These are phyloP conservation scores for Apiospora koreana DNA, from an alignment of 2,329 filamentous ascomycete genomes.

Conservation along the genomic window DNA sequence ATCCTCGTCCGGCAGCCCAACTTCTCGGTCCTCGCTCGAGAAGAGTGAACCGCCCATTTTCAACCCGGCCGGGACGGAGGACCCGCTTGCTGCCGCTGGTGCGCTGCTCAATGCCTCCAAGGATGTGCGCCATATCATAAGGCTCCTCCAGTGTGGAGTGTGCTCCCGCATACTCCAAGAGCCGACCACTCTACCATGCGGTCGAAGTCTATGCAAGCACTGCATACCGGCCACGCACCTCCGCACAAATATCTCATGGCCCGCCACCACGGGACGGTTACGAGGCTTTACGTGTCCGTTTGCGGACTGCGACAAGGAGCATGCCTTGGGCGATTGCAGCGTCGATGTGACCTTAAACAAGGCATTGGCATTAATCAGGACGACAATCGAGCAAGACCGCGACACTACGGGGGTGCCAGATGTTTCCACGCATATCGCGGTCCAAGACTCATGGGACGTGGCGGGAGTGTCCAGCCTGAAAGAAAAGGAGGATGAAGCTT, in stretches of 20 bases:
- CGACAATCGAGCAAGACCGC: constrained; percentile 48
- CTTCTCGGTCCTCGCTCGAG: constrained; percentile 20
- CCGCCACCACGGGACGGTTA: constrained; percentile 64
- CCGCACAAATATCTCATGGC: constrained; percentile 76
- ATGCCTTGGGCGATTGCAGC: constrained; percentile 75
- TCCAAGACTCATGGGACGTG: constrained; percentile 39
- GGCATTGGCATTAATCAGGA: constrained; percentile 61
- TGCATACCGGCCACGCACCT: constrained; percentile 71
- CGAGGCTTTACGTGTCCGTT: constrained; percentile 77
- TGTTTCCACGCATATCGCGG: constrained; percentile 41
- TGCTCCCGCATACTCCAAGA: constrained; percentile 69
- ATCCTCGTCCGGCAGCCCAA: constrained; percentile 20
- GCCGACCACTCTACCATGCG: constrained; percentile 80
- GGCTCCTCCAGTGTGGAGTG: constrained; percentile 73
- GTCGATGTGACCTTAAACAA: constrained; percentile 77
- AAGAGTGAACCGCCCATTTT: constrained; percentile 18
- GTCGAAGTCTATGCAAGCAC: constrained; percentile 71
- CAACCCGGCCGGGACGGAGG: constrained; percentile 21
- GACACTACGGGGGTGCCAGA: constrained; percentile 34
- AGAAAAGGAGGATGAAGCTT: constrained; percentile 32
- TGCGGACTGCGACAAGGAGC: constrained; percentile 64
- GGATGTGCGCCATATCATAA: constrained; percentile 66
- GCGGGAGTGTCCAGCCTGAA: constrained; percentile 43
- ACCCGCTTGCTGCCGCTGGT: constrained; percentile 20
- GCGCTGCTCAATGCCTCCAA: constrained; percentile 47